Evolutionary conservation across 2,329 filamentous ascomycete genomes (phyloP).

Genomic region (Celoporthe dispersa): DNA sequence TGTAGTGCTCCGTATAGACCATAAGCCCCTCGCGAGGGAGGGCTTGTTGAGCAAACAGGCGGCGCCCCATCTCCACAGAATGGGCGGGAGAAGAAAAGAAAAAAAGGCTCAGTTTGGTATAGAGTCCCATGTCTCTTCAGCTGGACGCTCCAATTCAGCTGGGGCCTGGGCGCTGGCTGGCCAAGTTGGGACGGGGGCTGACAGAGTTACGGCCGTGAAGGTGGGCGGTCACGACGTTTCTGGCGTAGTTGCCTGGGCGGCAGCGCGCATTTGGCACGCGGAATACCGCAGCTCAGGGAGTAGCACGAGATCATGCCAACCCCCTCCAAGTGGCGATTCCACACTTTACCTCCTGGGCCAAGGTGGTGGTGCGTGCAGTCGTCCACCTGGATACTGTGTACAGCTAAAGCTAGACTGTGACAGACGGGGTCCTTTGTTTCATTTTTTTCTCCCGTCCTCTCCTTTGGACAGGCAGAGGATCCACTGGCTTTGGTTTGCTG

Average conservation of each 20-base stretch:
- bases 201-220: slow-evolving; percentile 24
- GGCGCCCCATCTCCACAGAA: neutral
- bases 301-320: slow-evolving; percentile 17
- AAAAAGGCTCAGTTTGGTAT: neutral
- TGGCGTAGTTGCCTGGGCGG: slow-evolving; percentile 1
- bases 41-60: neutral
- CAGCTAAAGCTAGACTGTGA: neutral
- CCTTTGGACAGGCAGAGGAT: neutral
- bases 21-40: neutral
- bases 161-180: neutral
- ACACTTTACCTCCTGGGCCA: neutral
- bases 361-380: neutral
- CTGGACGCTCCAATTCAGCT: neutral
- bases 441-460: neutral
- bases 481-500: neutral
- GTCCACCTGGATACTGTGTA: neutral
- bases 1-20: neutral
- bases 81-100: no score
- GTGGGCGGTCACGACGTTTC: slow-evolving; percentile 6
- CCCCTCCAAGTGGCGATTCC: neutral
- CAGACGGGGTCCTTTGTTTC: neutral
- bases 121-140: neutral
- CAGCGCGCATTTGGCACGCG: slow-evolving; percentile 14
- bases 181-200: neutral
- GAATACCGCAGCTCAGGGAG: slow-evolving; percentile 6